Percentiles rank a stretch among this genome's conserved stretches.
phyloP scores from a whole-genome alignment of 2,329 filamentous ascomycete genomes.

The Lizonia empirigonia region DNA sequence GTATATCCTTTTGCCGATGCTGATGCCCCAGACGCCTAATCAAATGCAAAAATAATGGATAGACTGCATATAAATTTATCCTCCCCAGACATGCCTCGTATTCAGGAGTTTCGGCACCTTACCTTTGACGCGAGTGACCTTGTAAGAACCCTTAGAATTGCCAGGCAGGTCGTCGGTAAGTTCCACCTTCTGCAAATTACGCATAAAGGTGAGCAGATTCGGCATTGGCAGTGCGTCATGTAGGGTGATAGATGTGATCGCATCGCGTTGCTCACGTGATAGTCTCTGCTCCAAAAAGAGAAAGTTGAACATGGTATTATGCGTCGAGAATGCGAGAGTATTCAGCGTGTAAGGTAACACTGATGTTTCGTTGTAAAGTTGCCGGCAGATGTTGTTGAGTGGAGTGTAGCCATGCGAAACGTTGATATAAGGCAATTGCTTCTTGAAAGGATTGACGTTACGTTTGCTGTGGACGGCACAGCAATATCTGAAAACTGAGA shows the following conservation, averaged over 20 bases:
- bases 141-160: conserved; percentile 21
- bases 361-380: conserved; percentile 39
- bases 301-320: conserved; percentile 38
- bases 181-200: conserved; percentile 29
- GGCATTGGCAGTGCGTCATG: conserved; percentile 21
- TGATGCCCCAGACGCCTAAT: conserved; percentile 1
- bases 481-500: conserved; percentile 32
- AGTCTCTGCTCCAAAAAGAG: conserved; percentile 30
- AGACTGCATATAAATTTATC: background rate
- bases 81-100: conserved; percentile 16
- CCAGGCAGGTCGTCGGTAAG: conserved; percentile 14
- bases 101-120: conserved; percentile 21
- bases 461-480: conserved; percentile 22
- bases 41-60: background rate
- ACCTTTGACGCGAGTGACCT: conserved; percentile 24
- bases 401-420: conserved; percentile 20
- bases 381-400: conserved; percentile 36
- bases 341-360: conserved; percentile 35
- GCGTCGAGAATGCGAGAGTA: conserved; percentile 26
- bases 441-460: conserved; percentile 19
- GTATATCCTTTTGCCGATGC: conserved; percentile 4
- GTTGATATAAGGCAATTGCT: conserved; percentile 10
- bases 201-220: conserved; percentile 25
- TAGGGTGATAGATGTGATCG: conserved; percentile 28
- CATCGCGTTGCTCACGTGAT: conserved; percentile 26